These are phyloP conservation scores for Dionaea muscipula DNA, from an alignment of 179 eudicot genomes.

Conservation along the genomic window DNA sequence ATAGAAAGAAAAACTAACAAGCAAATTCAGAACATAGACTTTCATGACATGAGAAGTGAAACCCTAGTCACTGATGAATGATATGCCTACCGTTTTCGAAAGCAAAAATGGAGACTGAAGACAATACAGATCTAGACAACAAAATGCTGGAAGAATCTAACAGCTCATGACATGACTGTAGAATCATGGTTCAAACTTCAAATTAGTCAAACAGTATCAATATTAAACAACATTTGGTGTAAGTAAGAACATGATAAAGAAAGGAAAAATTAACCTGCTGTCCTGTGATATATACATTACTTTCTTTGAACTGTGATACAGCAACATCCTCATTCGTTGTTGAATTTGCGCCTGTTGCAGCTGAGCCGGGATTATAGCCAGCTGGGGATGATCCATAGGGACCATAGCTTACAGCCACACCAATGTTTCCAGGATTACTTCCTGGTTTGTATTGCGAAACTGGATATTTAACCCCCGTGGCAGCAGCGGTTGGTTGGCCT, in stretches of 20 bases:
- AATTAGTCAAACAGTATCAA: too few relatives aligned
- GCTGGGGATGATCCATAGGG: slow-evolving; percentile 43
- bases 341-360: slow-evolving; percentile 43
- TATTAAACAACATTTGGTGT: background rate
- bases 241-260: too few relatives aligned
- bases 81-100: too few relatives aligned
- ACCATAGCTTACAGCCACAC: slow-evolving; percentile 45
- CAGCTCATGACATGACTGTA: too few relatives aligned
- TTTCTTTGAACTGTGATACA: slow-evolving; percentile 62
- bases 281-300: slow-evolving; percentile 44
- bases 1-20: too few relatives aligned
- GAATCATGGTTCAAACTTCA: too few relatives aligned
- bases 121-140: too few relatives aligned
- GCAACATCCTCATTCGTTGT: slow-evolving; percentile 51
- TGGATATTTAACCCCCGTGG: slow-evolving; percentile 39
- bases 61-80: too few relatives aligned
- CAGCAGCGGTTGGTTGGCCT: slow-evolving; percentile 38
- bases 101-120: too few relatives aligned
- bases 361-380: slow-evolving; percentile 37
- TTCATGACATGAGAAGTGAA: too few relatives aligned
- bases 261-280: slow-evolving; percentile 50
- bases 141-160: too few relatives aligned
- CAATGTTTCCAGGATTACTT: slow-evolving; percentile 38
- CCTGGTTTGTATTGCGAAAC: slow-evolving; percentile 65
- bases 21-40: too few relatives aligned